Evolutionary conservation across 169 alveolate species (phyloP).

Genomic region (Eimeria sp.): DNA sequence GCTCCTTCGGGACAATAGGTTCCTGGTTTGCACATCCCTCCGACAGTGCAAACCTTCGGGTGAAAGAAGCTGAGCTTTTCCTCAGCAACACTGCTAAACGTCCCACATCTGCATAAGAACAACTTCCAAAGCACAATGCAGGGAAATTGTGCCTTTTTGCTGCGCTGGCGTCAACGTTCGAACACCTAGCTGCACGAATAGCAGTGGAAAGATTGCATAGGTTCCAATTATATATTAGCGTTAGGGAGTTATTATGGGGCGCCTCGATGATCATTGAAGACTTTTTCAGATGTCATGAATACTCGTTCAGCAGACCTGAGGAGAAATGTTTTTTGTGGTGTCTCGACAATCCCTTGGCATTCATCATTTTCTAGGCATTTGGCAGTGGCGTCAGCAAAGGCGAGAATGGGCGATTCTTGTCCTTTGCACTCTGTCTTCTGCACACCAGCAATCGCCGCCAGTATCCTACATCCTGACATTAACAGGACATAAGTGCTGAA

Average conservation of each 20-base stretch:
- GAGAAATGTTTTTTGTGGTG: slow-evolving; percentile 36
- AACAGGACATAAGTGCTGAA: not conserved
- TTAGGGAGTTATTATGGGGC: not conserved
- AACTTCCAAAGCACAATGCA: not conserved
- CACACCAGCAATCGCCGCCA: slow-evolving; percentile 56
- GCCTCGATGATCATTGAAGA: not conserved
- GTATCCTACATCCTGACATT: slow-evolving; percentile 50
- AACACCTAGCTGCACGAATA: too few species aligned
- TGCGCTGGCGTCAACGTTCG: too few species aligned
- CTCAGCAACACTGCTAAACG: slow-evolving; percentile 12
- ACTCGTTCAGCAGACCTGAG: slow-evolving; percentile 5
- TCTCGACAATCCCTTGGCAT: slow-evolving; percentile 67
- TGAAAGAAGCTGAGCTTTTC: slow-evolving; percentile 33
- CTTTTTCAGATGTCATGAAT: not conserved
- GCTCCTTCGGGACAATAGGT: slow-evolving; percentile 89
- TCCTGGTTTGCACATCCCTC: slow-evolving; percentile 83
- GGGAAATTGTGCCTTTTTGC: not conserved
- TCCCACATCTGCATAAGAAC: slow-evolving; percentile 48
- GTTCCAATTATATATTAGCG: not conserved
- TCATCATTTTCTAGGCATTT: slow-evolving; percentile 27
- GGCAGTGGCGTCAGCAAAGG: not conserved
- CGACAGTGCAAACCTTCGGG: slow-evolving; percentile 62
- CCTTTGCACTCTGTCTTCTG: slow-evolving; percentile 55
- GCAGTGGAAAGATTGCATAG: not conserved
- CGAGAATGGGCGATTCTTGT: slow-evolving; percentile 13